phyloP scores from a whole-genome alignment of 2,329 filamentous ascomycete species.

The Pyrenophora tritici-repentis region DNA sequence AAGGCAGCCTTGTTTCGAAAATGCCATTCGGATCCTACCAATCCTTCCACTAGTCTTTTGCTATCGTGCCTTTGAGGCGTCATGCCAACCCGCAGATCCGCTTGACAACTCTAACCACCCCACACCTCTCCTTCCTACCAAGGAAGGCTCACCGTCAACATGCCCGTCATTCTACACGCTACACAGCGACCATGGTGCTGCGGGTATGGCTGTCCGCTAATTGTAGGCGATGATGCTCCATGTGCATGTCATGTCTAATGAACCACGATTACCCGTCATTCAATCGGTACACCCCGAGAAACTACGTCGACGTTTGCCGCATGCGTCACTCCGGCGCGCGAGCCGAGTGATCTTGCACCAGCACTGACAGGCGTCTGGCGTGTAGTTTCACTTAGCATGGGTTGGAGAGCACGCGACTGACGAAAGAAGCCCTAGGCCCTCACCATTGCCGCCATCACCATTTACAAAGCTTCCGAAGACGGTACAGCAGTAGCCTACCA shows the following conservation, averaged over 20 bases:
- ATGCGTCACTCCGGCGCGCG: constrained; percentile 1
- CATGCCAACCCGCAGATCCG: constrained; percentile 24
- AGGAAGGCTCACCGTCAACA: not conserved
- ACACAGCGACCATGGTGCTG: not conserved
- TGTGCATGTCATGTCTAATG: not conserved
- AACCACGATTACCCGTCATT: constrained; percentile 2
- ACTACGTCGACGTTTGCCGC: not conserved
- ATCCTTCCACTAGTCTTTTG: constrained; percentile 5
- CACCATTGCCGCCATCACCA: not conserved
- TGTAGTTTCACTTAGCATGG: not conserved
- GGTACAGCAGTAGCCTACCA: not conserved
- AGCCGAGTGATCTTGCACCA: constrained; percentile 3
- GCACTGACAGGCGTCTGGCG: not conserved
- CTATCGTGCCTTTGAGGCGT: constrained; percentile 8
- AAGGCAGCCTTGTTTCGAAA: not conserved
- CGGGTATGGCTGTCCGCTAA: not conserved
- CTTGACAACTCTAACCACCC: constrained; percentile 7
- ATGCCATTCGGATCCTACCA: not conserved
- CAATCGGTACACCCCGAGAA: not conserved
- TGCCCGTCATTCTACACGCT: constrained; percentile 1
- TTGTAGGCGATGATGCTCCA: constrained; percentile 8
- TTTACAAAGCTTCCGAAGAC: not conserved
- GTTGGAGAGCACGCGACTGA: constrained; percentile 2
- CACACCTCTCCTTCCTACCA: constrained; percentile 2
- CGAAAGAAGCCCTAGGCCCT: not conserved